Evolutionary conservation across 441 rosid species (phyloP).

Genomic region (Gossypium schwendimanii): DNA sequence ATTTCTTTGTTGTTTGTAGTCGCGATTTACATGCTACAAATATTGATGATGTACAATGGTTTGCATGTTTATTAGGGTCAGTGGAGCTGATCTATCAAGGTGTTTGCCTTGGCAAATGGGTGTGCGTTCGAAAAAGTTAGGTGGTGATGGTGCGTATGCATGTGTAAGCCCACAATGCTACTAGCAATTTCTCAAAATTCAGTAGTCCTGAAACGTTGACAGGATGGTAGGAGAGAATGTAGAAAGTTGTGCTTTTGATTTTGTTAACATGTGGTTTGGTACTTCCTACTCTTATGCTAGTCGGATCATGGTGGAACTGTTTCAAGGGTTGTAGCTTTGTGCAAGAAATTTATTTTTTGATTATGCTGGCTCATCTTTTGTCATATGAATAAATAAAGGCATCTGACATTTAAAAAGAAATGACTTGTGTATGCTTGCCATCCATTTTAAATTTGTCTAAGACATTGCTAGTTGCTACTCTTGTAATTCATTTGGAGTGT

Average conservation of each 20-base stretch:
- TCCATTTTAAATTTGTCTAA: not conserved
- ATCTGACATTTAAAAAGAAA: not conserved
- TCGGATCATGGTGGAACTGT: slow-evolving; percentile 17
- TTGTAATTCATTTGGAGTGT: not conserved
- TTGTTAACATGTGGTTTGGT: slow-evolving; percentile 21
- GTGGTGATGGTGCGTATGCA: slow-evolving; percentile 20
- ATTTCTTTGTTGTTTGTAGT: not conserved
- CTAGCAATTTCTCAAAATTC: slow-evolving; percentile 4
- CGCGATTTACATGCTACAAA: not conserved
- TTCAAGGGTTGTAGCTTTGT: slow-evolving; percentile 18
- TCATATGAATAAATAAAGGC: slow-evolving; percentile 16
- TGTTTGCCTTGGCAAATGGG: not conserved
- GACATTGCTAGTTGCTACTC: not conserved
- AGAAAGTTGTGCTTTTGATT: slow-evolving; percentile 26
- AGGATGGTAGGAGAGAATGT: slow-evolving; percentile 23
- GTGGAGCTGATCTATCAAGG: slow-evolving; percentile 6
- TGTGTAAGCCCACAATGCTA: not conserved
- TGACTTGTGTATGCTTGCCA: not conserved
- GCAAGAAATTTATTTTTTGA: slow-evolving; percentile 1
- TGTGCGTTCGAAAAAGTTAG: not conserved
- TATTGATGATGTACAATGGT: not conserved
- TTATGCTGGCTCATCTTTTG: not conserved
- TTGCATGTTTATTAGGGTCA: slow-evolving; percentile 4
- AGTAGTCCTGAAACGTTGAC: slow-evolving; percentile 18
- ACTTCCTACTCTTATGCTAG: slow-evolving; percentile 14